Conservation (phyloP, 2,329 filamentous ascomycete genomes). For the Dactylonectria estremocensis region DNA sequence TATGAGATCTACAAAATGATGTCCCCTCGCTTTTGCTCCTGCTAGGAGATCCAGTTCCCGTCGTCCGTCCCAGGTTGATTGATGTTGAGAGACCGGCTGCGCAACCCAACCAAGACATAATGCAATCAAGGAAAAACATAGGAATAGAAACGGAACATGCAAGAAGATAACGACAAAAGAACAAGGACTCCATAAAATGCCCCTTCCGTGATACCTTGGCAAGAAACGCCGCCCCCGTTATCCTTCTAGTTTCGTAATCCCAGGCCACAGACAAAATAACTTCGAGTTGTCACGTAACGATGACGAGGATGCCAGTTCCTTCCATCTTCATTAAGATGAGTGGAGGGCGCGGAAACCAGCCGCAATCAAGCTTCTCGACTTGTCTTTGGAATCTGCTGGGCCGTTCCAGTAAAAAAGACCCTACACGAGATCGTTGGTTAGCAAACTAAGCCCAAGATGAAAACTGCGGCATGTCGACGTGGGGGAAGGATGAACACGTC, state of each 20-base stretch:
- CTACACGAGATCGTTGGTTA: constrained; percentile 53
- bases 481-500: constrained; percentile 27
- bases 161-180: constrained; percentile 13
- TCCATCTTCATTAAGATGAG: constrained; percentile 46
- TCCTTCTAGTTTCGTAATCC: constrained; percentile 34
- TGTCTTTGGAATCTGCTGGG: constrained; percentile 76
- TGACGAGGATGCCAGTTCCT: constrained; percentile 22
- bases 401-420: constrained; percentile 88
- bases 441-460: constrained; percentile 32
- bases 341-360: constrained; percentile 73
- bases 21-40: constrained; percentile 37
- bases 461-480: constrained; percentile 26
- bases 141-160: constrained; percentile 16
- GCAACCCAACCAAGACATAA: background rate
- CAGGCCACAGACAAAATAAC: constrained; percentile 27
- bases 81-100: constrained; percentile 27
- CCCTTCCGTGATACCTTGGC: constrained; percentile 31
- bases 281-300: constrained; percentile 30
- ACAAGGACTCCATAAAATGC: constrained; percentile 38
- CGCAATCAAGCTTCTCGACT: constrained; percentile 70
- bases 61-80: constrained; percentile 35
- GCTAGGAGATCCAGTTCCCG: constrained; percentile 30
- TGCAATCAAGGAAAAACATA: constrained; percentile 20
- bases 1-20: constrained; percentile 37
- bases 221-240: constrained; percentile 41